These are phyloP conservation scores for Penicillium sp. DNA, from an alignment of 2,329 filamentous ascomycete genomes.

Conservation along the genomic window DNA sequence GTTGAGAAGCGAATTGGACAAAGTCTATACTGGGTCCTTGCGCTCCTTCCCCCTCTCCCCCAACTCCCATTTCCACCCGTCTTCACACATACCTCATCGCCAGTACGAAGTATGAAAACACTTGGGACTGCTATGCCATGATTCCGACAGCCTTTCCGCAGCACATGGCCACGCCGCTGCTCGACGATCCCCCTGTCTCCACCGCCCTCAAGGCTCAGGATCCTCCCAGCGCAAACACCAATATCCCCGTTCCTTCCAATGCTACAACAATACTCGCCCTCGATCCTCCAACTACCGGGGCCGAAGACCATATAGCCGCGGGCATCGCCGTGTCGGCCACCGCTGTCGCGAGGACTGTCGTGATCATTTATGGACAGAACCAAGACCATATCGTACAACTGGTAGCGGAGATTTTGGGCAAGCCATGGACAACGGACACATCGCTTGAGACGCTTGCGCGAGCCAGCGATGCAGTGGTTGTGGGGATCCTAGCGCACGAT, in stretches of 20 bases:
- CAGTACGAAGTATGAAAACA: slow-evolving; percentile 28
- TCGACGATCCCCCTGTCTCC: slow-evolving; percentile 25
- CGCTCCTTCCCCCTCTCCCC: background rate
- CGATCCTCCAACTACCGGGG: background rate
- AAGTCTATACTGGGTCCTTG: background rate
- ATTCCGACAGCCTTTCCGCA: slow-evolving; percentile 34
- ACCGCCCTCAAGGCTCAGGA: slow-evolving; percentile 18
- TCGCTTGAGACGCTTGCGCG: slow-evolving; percentile 54
- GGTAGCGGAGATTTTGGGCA: slow-evolving; percentile 76
- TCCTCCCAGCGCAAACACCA: slow-evolving; percentile 8
- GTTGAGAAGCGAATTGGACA: background rate
- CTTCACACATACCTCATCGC: background rate
- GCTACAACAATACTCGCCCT: slow-evolving; percentile 8
- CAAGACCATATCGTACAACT: slow-evolving; percentile 72
- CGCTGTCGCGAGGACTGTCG: slow-evolving; percentile 41
- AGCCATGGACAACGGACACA: slow-evolving; percentile 62
- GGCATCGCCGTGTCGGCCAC: background rate
- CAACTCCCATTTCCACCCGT: background rate
- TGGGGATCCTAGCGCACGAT: slow-evolving; percentile 61
- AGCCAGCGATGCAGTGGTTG: slow-evolving; percentile 62
- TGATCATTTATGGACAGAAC: slow-evolving; percentile 67
- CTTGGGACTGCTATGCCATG: slow-evolving; percentile 31
- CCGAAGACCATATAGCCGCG: background rate
- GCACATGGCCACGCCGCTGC: slow-evolving; percentile 34
- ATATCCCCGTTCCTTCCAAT: slow-evolving; percentile 12